Evolutionary conservation across 495 filamentous ascomycete genomes (phyloP).

Genomic region (Annulohypoxylon nitens): DNA sequence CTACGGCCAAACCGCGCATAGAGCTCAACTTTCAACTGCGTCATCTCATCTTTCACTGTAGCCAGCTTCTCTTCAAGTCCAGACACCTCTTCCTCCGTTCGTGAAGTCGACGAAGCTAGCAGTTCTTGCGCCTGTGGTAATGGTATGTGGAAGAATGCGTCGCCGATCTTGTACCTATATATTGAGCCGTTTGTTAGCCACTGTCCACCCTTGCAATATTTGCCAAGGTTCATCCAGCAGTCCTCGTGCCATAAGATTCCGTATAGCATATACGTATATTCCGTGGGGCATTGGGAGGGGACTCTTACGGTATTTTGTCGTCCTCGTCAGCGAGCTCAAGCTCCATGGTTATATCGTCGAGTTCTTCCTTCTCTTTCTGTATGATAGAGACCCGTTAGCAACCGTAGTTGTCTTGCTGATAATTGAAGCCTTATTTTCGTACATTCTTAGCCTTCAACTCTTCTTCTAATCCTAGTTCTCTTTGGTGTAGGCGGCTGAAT

Average conservation of each 20-base stretch:
- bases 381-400: conserved; percentile 42
- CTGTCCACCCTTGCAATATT: neutral
- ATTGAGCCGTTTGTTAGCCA: conserved; percentile 36
- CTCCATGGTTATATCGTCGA: conserved; percentile 91
- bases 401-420: neutral
- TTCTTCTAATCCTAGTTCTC: conserved; percentile 80
- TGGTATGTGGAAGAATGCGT: conserved; percentile 90
- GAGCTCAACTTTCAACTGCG: conserved; percentile 85
- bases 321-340: conserved; percentile 97
- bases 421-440: conserved; percentile 41
- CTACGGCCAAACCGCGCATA: conserved; percentile 95
- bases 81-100: conserved; percentile 80
- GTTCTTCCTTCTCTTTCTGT: conserved; percentile 98
- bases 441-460: conserved; percentile 87
- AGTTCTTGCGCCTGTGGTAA: conserved; percentile 86
- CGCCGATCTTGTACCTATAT: conserved; percentile 92
- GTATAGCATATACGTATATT: neutral
- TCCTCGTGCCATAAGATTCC: neutral
- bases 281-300: neutral
- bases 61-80: conserved; percentile 81
- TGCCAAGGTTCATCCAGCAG: neutral
- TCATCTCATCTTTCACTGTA: conserved; percentile 84
- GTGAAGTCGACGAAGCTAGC: conserved; percentile 75
- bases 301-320: conserved; percentile 83
- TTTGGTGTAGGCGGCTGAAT: conserved; percentile 94